Conservation (phyloP, 2,329 filamentous ascomycete species). For the Teratosphaeria gauchensis region DNA sequence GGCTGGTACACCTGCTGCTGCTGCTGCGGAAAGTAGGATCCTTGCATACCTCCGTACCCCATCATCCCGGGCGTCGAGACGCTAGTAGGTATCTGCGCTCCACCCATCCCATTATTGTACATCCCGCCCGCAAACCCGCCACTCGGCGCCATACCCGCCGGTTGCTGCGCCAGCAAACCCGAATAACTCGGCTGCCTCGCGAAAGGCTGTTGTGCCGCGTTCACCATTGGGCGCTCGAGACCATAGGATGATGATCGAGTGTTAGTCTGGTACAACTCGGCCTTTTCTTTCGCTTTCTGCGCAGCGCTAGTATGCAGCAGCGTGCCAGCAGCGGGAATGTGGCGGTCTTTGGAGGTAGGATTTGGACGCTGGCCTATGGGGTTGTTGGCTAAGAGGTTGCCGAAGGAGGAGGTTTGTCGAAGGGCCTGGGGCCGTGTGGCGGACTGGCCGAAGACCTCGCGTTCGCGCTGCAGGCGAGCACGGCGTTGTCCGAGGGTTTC, state of each 20-base stretch:
- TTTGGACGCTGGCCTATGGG: slow-evolving; percentile 14
- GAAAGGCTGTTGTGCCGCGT: slow-evolving; percentile 14
- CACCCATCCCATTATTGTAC: slow-evolving; percentile 13
- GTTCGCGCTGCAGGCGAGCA: slow-evolving; percentile 62
- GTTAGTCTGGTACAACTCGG: slow-evolving; percentile 26
- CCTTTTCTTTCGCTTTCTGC: slow-evolving; percentile 27
- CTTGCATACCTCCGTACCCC: neutral
- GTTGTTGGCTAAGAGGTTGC: slow-evolving; percentile 48
- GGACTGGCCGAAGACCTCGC: slow-evolving; percentile 31
- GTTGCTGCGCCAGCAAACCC: slow-evolving; percentile 10
- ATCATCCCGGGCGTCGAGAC: slow-evolving; percentile 5
- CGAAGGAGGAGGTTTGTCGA: slow-evolving; percentile 45
- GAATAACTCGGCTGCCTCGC: neutral
- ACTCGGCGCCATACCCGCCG: slow-evolving; percentile 18
- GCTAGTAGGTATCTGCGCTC: slow-evolving; percentile 6
- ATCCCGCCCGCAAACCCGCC: slow-evolving; percentile 22
- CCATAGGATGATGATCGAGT: slow-evolving; percentile 20
- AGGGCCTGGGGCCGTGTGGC: slow-evolving; percentile 1
- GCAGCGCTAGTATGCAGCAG: slow-evolving; percentile 27
- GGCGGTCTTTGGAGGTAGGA: slow-evolving; percentile 1
- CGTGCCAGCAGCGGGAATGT: slow-evolving; percentile 24
- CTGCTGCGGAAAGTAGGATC: neutral
- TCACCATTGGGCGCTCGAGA: slow-evolving; percentile 13
- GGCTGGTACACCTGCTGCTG: neutral
- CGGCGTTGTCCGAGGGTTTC: slow-evolving; percentile 73